Base-by-base conservation (phyloP, 1,139 yeast genomes). In the Pichia cactophila region DNA sequence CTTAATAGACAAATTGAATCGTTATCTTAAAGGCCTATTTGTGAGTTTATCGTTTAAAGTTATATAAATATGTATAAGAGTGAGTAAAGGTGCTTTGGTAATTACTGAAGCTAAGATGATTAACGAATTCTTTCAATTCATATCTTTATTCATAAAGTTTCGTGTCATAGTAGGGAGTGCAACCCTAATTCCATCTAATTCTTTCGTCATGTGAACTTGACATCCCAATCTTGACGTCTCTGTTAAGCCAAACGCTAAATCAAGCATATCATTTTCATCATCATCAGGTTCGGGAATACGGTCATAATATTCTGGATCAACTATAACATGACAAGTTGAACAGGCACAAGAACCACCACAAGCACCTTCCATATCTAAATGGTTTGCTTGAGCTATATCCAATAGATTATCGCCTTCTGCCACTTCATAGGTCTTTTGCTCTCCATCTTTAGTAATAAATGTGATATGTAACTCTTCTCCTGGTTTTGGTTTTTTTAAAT, bases 311-410 rank as follows among this genome's bases (percentile, higher is more conserved):
- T 85, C 96, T 1, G 98, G 98, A 64, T 92, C 98, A 39, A 92
- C 89, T 47, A 92, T 92, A 51, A 92, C 83, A 69, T 92, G 98
- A 66, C 98, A 92, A 0, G 98, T 92, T 4, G 97, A 89, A 65
- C 98, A 92, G 1, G 98, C 98, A 72, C 98, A 92, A 2, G 97
- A 88, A 2, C 98, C 98, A 37, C 98, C 98, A 69, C 98, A 92
- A 0, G 98, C 98, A 43, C 98, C 72, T 65, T 92, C 98, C 90
- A 92, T 89, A 60, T 92, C 98, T 54, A 92, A 69, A 60, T 89
- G 85, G 63, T 90, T 71, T 4, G 95, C 95, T 69, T 92, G 98
- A 7, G 97, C 98, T 50, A 92, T 89, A 65, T 92, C 98, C 64
- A 92, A 71, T 43, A 92, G 63, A 44, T 90, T 83, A 63, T 92